A percentile compares a stretch with the other conserved stretches of the same genome.
Conservation (phyloP, 768 basidiomycete genomes). For the Tricholoma saponaceum region DNA sequence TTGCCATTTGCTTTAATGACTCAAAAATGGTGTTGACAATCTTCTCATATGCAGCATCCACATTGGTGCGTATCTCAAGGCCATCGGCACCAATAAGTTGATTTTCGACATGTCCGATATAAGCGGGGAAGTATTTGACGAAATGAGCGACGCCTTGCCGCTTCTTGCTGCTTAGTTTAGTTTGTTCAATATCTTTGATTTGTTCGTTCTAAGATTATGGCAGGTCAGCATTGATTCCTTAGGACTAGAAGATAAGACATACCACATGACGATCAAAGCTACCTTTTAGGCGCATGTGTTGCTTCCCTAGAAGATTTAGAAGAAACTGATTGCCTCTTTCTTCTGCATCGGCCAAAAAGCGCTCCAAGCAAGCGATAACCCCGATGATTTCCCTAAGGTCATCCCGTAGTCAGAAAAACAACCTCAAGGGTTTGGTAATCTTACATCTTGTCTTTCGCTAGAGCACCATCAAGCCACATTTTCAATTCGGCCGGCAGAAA, state of each 20-base stretch:
- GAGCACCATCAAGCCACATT: conserved; percentile 76
- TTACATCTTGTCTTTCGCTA: conserved; percentile 76
- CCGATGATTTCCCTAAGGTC: conserved; percentile 76
- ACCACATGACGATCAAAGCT: conserved; percentile 76
- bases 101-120: conserved; percentile 76
- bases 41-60: conserved; percentile 82
- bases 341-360: conserved; percentile 71
- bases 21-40: conserved; percentile 92
- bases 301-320: conserved; percentile 70
- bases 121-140: conserved; percentile 88
- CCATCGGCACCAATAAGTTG: conserved; percentile 77
- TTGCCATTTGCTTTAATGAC: conserved; percentile 91
- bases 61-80: conserved; percentile 70
- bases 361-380: conserved; percentile 74
- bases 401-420: conserved; percentile 1
- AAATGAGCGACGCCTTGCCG: conserved; percentile 90
- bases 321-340: conserved; percentile 78
- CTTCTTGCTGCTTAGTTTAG: conserved; percentile 89
- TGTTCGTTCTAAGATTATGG: conserved; percentile 63
- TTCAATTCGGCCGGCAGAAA: conserved; percentile 84
- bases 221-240: background rate
- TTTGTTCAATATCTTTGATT: conserved; percentile 83
- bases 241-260: conserved; percentile 18
- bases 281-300: conserved; percentile 72
- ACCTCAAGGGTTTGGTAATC: conserved; percentile 1